Conservation (phyloP, 768 basidiomycete genomes). For the Rhodosporidiobolus odoratus region DNA sequence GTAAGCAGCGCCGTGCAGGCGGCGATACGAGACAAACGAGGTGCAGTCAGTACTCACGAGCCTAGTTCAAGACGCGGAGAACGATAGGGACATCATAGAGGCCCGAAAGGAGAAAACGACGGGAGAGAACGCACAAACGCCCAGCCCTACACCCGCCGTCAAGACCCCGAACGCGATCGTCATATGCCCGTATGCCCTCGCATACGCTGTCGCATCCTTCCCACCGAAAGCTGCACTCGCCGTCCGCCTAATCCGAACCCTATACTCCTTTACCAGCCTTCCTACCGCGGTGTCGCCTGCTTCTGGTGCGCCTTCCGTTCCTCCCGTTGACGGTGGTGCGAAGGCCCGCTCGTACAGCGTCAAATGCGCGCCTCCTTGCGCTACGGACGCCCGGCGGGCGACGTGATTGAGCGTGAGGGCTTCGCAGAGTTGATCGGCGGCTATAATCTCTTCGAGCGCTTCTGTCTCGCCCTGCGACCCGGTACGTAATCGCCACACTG, state of each 20-base stretch:
- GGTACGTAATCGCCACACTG: constrained; percentile 42
- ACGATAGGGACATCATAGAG: not conserved
- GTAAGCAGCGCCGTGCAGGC: too few relatives aligned
- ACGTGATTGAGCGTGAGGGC: constrained; percentile 84
- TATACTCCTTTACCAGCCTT: constrained; percentile 5
- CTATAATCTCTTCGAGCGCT: constrained; percentile 51
- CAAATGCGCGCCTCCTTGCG: constrained; percentile 88
- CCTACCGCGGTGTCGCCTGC: not conserved
- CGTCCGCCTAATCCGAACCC: constrained; percentile 1
- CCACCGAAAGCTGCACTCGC: not conserved
- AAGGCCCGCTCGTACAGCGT: constrained; percentile 81
- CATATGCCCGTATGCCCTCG: constrained; percentile 64
- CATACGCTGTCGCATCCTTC: constrained; percentile 50
- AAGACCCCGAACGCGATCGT: constrained; percentile 87
- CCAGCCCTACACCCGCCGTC: constrained; percentile 63
- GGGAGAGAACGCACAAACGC: not conserved
- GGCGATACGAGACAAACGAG: too few relatives aligned
- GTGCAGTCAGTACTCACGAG: too few relatives aligned
- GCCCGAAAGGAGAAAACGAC: not conserved
- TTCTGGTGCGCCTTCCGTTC: too few relatives aligned
- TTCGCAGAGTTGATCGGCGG: constrained; percentile 73
- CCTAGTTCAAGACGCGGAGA: not conserved
- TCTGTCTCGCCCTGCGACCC: not conserved
- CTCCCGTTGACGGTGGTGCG: constrained; percentile 51
- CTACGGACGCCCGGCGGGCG: constrained; percentile 73